phyloP scores from a whole-genome alignment of 345 rosid genomes.

The Xanthoceras sorbifolium region DNA sequence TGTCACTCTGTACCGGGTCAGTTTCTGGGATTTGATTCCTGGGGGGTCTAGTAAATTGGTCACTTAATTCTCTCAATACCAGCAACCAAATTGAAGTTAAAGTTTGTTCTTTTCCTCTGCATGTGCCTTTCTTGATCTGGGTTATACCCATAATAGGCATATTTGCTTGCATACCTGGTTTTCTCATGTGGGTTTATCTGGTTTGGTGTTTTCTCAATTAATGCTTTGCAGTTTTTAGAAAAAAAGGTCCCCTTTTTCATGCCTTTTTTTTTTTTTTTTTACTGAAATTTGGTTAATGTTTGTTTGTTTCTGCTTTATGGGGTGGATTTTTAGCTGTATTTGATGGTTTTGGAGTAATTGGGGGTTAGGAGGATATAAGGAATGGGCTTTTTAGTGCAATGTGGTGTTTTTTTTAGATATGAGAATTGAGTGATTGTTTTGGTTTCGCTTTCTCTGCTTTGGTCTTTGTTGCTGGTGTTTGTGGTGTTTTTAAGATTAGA shows the following conservation, averaged over 20 bases:
- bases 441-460: not conserved
- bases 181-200: slow-evolving; percentile 17
- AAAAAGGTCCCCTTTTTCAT: not conserved
- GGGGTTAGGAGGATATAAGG: not conserved
- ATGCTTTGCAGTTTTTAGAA: not conserved
- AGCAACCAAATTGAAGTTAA: not conserved
- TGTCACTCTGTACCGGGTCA: not conserved
- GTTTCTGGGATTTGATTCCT: slow-evolving; percentile 7
- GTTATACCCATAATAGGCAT: slow-evolving; percentile 9
- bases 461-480: not conserved
- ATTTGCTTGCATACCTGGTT: not conserved
- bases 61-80: not conserved
- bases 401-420: slow-evolving; percentile 1
- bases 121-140: slow-evolving; percentile 16
- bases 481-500: slow-evolving; percentile 2
- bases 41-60: not conserved
- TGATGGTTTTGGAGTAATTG: slow-evolving; percentile 6
- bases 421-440: slow-evolving; percentile 9
- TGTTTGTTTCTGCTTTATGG: not conserved
- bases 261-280: not conserved
- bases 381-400: not conserved
- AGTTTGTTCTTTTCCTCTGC: not conserved
- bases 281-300: slow-evolving; percentile 5
- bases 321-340: not conserved
- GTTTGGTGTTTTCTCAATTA: slow-evolving; percentile 9